phyloP scores from a whole-genome alignment of 352 stramenopile species.

The Thalassiosira oceanica region DNA sequence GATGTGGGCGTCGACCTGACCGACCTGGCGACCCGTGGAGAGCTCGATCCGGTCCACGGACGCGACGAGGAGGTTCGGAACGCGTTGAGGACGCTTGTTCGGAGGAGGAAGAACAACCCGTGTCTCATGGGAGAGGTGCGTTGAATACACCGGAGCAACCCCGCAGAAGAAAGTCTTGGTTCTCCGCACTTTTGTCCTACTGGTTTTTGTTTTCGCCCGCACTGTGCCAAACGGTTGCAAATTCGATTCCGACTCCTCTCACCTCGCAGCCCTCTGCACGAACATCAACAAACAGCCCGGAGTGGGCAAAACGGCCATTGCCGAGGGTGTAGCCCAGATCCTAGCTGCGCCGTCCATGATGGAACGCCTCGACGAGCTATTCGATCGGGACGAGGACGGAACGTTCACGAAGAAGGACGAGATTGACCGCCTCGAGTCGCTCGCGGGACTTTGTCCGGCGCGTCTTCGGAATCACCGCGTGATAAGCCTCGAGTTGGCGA shows the following conservation, averaged over 20 bases:
- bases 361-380: constrained; percentile 67
- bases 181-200: too few relatives aligned
- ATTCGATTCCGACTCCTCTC: not conserved
- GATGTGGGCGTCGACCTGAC: constrained; percentile 75
- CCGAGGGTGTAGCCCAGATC: constrained; percentile 88
- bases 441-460: constrained; percentile 47
- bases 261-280: not conserved
- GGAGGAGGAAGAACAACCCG: constrained; percentile 87
- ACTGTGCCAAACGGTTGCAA: too few relatives aligned
- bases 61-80: constrained; percentile 63
- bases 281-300: constrained; percentile 44
- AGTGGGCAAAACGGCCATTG: constrained; percentile 90
- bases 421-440: constrained; percentile 22
- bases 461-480: constrained; percentile 88
- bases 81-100: constrained; percentile 59
- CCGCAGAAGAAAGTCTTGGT: too few relatives aligned
- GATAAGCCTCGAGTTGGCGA: constrained; percentile 88
- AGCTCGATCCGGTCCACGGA: constrained; percentile 72
- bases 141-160: too few relatives aligned
- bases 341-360: constrained; percentile 86
- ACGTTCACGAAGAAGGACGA: constrained; percentile 39
- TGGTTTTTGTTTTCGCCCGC: too few relatives aligned
- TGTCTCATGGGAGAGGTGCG: constrained; percentile 89
- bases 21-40: constrained; percentile 52
- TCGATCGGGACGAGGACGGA: constrained; percentile 45